These are phyloP conservation scores for Malassezia sympodialis DNA, from an alignment of 1,284 basidiomycete species.

Conservation along the genomic window DNA sequence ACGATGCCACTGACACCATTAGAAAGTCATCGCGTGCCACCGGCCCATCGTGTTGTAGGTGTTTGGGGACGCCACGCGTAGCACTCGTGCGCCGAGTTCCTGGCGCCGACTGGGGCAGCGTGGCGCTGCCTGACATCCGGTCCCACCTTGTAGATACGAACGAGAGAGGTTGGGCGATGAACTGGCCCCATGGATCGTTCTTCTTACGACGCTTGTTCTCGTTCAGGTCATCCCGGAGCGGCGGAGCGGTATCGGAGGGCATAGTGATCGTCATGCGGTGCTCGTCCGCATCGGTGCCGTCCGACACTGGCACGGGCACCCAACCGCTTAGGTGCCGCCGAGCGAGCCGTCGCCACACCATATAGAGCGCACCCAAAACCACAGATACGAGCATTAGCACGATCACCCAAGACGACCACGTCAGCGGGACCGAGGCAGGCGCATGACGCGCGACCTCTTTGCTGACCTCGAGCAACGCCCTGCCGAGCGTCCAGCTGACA, in stretches of 20 bases:
- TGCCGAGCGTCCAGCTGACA: slow-evolving; percentile 94
- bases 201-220: neutral
- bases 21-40: neutral
- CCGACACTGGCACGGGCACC: neutral
- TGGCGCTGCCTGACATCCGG: neutral
- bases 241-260: neutral
- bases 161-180: neutral
- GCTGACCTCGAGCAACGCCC: slow-evolving; percentile 93
- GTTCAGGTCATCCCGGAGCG: neutral
- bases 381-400: neutral
- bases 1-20: neutral
- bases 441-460: slow-evolving; percentile 43
- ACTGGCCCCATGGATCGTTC: neutral
- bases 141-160: neutral
- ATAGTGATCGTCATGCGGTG: slow-evolving; percentile 1
- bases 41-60: neutral
- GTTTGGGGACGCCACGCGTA: neutral
- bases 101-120: neutral
- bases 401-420: neutral
- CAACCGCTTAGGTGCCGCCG: neutral
- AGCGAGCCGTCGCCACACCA: neutral
- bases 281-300: neutral
- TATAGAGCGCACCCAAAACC: neutral
- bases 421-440: neutral
- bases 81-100: neutral